phyloP scores from a whole-genome alignment of 2,329 filamentous ascomycete genomes.

The Hymenoscyphus linearis region DNA sequence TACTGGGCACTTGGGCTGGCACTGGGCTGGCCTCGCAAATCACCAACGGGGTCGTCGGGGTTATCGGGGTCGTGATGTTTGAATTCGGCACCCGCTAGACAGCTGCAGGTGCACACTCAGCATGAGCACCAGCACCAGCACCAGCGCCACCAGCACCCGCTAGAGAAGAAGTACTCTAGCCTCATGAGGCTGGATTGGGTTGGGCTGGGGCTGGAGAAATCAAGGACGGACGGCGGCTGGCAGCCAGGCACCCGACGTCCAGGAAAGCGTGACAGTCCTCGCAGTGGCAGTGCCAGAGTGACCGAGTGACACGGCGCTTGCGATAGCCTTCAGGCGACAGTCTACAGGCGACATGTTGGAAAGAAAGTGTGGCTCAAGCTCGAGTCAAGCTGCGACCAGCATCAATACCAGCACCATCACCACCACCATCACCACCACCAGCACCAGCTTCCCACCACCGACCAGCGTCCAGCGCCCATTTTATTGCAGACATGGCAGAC shows the following conservation, averaged over 20 bases:
- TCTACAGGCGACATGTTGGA: neutral
- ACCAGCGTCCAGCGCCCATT: too few species aligned
- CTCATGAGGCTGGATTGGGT: conserved; percentile 10
- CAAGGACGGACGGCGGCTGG: neutral
- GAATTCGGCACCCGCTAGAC: neutral
- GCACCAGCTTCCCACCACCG: too few species aligned
- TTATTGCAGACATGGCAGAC: neutral
- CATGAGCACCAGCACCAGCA: too few species aligned
- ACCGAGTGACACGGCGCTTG: neutral
- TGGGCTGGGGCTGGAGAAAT: conserved; percentile 7
- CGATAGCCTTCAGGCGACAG: neutral
- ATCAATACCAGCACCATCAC: too few species aligned
- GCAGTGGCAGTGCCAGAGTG: neutral
- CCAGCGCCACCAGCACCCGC: too few species aligned
- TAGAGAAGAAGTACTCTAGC: neutral
- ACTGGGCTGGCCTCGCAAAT: too few species aligned
- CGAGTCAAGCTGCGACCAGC: neutral
- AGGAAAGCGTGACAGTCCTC: neutral
- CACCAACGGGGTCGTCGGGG: neutral
- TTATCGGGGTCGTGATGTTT: too few species aligned
- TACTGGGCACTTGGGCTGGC: conserved; percentile 4
- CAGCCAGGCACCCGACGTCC: too few species aligned
- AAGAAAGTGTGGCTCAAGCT: neutral
- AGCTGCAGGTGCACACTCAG: too few species aligned
- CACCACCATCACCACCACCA: too few species aligned